phyloP scores from a whole-genome alignment of 2,329 filamentous ascomycete genomes.

The Epichloe bromicola region DNA sequence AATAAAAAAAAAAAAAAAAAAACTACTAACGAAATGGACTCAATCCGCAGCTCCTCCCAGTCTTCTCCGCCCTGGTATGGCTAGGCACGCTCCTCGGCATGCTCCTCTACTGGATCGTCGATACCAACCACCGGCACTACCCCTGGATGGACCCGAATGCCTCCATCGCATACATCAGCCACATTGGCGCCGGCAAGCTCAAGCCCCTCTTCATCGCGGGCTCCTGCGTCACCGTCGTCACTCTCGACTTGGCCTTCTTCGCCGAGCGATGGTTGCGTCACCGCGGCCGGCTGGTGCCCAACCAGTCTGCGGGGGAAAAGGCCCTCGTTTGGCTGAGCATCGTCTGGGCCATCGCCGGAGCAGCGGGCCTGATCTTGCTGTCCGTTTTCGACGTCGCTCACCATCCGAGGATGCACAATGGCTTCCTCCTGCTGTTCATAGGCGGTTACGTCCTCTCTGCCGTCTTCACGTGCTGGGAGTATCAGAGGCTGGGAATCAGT shows the following conservation, averaged over 20 bases:
- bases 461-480: constrained; percentile 82
- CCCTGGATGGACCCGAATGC: constrained; percentile 44
- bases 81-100: constrained; percentile 55
- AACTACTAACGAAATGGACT: background rate
- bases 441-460: constrained; percentile 74
- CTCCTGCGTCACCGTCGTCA: constrained; percentile 57
- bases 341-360: constrained; percentile 58
- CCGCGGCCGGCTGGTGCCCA: constrained; percentile 62
- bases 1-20: no score
- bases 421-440: constrained; percentile 75
- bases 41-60: constrained; percentile 43
- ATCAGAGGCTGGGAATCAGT: constrained; percentile 70
- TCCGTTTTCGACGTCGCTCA: constrained; percentile 73
- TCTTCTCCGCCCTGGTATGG: constrained; percentile 54
- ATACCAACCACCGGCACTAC: constrained; percentile 42
- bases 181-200: constrained; percentile 46
- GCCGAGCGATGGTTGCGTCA: constrained; percentile 80
- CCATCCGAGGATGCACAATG: constrained; percentile 55
- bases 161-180: constrained; percentile 59
- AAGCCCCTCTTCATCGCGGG: constrained; percentile 72
- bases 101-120: constrained; percentile 54
- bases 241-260: constrained; percentile 69
- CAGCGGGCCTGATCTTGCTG: constrained; percentile 67
- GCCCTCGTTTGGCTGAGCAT: constrained; percentile 49
- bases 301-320: constrained; percentile 51